Evolutionary conservation across 306 rosid genomes (phyloP).

Genomic region (Quercus cerris): DNA sequence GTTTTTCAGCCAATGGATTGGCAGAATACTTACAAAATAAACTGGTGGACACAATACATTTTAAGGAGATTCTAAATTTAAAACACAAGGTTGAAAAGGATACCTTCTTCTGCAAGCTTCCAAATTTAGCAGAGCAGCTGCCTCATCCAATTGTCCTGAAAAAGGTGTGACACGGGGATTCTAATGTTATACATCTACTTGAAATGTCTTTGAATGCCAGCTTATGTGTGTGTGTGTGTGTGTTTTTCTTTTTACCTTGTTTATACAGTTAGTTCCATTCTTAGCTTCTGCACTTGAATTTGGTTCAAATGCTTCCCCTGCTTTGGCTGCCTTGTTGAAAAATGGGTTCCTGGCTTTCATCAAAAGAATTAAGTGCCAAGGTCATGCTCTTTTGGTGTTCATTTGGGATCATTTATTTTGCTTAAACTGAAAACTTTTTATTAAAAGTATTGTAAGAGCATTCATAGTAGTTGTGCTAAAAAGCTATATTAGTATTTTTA

Average conservation of each 20-base stretch:
- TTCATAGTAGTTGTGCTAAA: too few species aligned
- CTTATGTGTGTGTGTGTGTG: not conserved
- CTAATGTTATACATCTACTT: too few species aligned
- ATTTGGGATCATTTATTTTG: too few species aligned
- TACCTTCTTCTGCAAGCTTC: slow-evolving; percentile 97
- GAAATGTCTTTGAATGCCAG: not conserved
- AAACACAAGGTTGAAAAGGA: slow-evolving; percentile 96
- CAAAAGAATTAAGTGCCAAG: slow-evolving; percentile 78
- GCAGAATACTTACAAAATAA: too few species aligned
- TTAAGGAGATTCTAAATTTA: slow-evolving; percentile 79
- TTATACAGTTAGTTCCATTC: slow-evolving; percentile 86
- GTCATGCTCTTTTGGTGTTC: slow-evolving; percentile 29
- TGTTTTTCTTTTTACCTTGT: slow-evolving; percentile 17
- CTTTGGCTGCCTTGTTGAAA: slow-evolving; percentile 85
- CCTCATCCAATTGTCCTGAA: too few species aligned
- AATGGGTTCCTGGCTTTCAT: slow-evolving; percentile 93
- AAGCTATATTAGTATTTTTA: too few species aligned
- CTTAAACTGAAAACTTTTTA: too few species aligned
- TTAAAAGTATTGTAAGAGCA: too few species aligned
- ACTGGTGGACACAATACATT: too few species aligned
- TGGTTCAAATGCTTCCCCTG: slow-evolving; percentile 26
- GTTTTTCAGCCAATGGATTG: too few species aligned
- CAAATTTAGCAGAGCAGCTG: not conserved
- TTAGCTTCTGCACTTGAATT: slow-evolving; percentile 73
- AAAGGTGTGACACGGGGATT: too few species aligned